Evolutionary conservation across 768 basidiomycete genomes (phyloP).

Genomic region (Tylopilus intermedius): DNA sequence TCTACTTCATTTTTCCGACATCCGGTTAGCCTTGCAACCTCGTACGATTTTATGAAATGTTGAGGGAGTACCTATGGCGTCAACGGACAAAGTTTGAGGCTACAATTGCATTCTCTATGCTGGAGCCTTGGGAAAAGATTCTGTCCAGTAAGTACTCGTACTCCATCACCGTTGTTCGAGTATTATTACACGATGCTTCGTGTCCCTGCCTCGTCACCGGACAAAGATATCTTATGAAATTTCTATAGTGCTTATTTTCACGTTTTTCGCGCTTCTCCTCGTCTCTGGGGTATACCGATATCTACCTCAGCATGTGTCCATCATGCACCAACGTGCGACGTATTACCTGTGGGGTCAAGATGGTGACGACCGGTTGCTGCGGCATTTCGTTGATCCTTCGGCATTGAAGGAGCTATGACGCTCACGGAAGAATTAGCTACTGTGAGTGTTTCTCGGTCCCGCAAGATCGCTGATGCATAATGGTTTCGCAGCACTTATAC

Average conservation of each 20-base stretch:
- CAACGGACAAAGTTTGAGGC: constrained; percentile 40
- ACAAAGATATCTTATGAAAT: constrained; percentile 4
- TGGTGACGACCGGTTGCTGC: constrained; percentile 31
- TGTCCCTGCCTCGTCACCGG: neutral
- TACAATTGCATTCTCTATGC: constrained; percentile 55
- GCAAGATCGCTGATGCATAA: constrained; percentile 4
- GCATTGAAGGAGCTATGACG: constrained; percentile 28
- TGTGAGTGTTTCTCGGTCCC: constrained; percentile 12
- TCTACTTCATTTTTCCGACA: neutral
- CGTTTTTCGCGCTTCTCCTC: constrained; percentile 41
- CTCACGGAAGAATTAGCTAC: neutral
- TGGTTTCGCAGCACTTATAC: constrained; percentile 4
- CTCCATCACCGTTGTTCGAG: neutral
- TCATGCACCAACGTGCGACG: constrained; percentile 49
- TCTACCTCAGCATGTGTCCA: constrained; percentile 53
- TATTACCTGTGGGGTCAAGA: constrained; percentile 66
- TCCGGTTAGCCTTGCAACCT: neutral
- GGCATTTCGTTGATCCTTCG: constrained; percentile 26
- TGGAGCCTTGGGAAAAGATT: constrained; percentile 69
- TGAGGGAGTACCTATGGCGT: constrained; percentile 29
- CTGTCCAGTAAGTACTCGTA: constrained; percentile 45
- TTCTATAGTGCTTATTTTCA: constrained; percentile 39
- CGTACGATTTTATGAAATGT: constrained; percentile 21
- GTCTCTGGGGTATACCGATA: constrained; percentile 51
- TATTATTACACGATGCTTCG: neutral